These are phyloP conservation scores for Trametes versicolor DNA, from an alignment of 1,284 basidiomycete species.

Conservation along the genomic window DNA sequence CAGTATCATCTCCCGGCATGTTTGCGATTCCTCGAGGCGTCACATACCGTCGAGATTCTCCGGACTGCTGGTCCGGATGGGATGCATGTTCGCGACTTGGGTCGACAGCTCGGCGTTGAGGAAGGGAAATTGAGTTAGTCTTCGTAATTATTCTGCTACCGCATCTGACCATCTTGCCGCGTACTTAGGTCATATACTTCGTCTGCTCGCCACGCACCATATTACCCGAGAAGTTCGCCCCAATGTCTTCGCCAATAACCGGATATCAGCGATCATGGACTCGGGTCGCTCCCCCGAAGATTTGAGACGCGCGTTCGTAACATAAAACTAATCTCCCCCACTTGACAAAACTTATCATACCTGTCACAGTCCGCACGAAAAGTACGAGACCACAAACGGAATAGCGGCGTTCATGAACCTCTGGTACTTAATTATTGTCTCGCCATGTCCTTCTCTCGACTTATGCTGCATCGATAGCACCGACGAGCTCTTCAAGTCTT, in stretches of 20 bases:
- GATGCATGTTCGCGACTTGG: constrained; percentile 65
- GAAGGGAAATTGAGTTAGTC: constrained; percentile 57
- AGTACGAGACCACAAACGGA: constrained; percentile 70
- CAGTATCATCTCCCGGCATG: constrained; percentile 79
- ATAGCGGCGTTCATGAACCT: constrained; percentile 73
- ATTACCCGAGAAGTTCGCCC: constrained; percentile 70
- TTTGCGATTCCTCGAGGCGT: constrained; percentile 71
- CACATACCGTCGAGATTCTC: constrained; percentile 72
- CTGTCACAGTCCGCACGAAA: constrained; percentile 56
- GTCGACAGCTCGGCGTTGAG: constrained; percentile 50
- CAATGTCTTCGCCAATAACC: constrained; percentile 73
- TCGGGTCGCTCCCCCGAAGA: constrained; percentile 61
- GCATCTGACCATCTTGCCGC: neutral
- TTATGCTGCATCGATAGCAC: constrained; percentile 52
- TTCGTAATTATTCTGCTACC: no score
- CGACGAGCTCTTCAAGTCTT: constrained; percentile 77
- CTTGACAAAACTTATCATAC: neutral
- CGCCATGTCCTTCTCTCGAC: neutral
- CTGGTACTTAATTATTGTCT: constrained; percentile 50
- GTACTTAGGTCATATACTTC: constrained; percentile 65
- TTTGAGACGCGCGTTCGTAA: constrained; percentile 45
- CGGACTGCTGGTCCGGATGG: constrained; percentile 66
- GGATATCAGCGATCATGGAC: constrained; percentile 72
- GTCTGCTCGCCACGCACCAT: constrained; percentile 78
- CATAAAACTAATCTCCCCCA: constrained; percentile 40